phyloP scores from a whole-genome alignment of 176 grass and related monocot genomes.

The Hyparrhenia diplandra region DNA sequence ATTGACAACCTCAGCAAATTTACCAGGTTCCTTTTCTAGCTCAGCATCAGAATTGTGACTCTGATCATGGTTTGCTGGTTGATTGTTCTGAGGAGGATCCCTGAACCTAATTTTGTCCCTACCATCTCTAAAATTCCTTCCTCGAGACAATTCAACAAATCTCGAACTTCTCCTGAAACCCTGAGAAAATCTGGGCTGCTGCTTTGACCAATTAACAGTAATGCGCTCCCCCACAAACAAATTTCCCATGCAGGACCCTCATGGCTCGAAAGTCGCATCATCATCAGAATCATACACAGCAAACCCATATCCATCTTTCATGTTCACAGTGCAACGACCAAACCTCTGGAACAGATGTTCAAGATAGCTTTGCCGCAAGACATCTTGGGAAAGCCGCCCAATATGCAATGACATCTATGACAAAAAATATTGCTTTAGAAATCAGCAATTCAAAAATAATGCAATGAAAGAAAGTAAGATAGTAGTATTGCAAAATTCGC shows the following conservation, averaged over 20 bases:
- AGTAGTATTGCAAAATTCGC: background rate
- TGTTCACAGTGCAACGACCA: conserved; percentile 38
- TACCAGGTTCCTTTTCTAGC: conserved; percentile 5
- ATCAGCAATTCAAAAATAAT: background rate
- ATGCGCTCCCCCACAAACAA: conserved; percentile 43
- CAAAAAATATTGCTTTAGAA: conserved; percentile 24
- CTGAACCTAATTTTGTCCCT: conserved; percentile 20
- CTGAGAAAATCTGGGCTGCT: conserved; percentile 34
- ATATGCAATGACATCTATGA: conserved; percentile 66
- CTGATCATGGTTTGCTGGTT: background rate
- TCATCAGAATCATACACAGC: conserved; percentile 42
- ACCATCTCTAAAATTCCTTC: conserved; percentile 26
- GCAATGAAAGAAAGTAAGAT: conserved; percentile 1
- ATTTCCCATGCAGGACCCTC: conserved; percentile 23
- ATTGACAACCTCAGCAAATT: background rate
- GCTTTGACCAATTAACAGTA: conserved; percentile 61
- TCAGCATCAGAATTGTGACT: conserved; percentile 13
- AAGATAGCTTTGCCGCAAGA: conserved; percentile 33
- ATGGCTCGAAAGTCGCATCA: conserved; percentile 51
- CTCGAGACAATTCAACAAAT: background rate
- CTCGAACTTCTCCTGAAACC: conserved; percentile 30
- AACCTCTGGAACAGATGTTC: conserved; percentile 43
- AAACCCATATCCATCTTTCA: conserved; percentile 63
- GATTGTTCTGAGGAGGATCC: conserved; percentile 14
- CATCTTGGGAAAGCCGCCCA: conserved; percentile 39